Evolutionary conservation across 179 eudicot species (phyloP).

Genomic region (Gypsophila paniculata): DNA sequence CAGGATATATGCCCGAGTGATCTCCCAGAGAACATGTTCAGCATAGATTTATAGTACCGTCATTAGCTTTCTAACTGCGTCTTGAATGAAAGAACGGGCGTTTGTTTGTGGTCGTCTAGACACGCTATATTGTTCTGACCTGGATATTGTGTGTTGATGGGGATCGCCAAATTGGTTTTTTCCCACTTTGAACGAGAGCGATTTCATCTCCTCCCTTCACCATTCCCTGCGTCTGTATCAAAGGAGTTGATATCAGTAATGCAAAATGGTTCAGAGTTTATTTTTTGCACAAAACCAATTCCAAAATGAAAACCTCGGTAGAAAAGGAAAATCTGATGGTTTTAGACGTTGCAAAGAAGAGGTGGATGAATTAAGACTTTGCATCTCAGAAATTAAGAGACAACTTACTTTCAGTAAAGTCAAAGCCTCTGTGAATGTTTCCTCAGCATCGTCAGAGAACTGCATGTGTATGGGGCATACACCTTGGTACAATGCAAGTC

Average conservation of each 20-base stretch:
- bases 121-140: slow-evolving; percentile 36
- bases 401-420: slow-evolving; percentile 49
- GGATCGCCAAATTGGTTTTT: slow-evolving; percentile 90
- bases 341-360: no score
- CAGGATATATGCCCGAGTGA: background rate
- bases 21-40: background rate
- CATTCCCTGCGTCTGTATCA: slow-evolving; percentile 26
- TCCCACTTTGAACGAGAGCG: slow-evolving; percentile 92
- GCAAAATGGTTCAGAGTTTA: no score
- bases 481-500: slow-evolving; percentile 86
- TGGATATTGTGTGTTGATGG: slow-evolving; percentile 94
- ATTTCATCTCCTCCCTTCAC: slow-evolving; percentile 63
- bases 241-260: slow-evolving; percentile 30
- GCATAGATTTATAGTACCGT: no score
- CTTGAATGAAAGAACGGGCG: background rate
- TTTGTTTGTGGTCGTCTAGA: background rate
- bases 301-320: no score
- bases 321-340: no score
- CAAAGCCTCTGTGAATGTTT: slow-evolving; percentile 62
- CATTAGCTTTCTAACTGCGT: background rate
- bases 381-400: background rate
- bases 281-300: no score
- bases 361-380: no score
- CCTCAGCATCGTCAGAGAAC: slow-evolving; percentile 79
- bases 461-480: slow-evolving; percentile 76